Percentiles rank a stretch among this genome's conserved stretches.
These are phyloP conservation scores for Heteromeles arbutifolia DNA, from an alignment of 306 rosid species.

Conservation along the genomic window DNA sequence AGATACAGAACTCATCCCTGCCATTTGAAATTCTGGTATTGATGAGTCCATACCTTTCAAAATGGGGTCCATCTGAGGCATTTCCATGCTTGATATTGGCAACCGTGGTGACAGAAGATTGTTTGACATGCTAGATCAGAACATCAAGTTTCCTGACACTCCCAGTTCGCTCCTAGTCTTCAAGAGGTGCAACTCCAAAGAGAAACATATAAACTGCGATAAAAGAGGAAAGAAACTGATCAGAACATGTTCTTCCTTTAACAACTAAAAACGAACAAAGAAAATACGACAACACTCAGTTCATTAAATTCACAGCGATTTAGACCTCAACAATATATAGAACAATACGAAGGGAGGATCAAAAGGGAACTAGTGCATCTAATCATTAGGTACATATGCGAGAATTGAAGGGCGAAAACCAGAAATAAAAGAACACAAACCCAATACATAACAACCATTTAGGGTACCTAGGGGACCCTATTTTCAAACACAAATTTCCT, in stretches of 20 bases:
- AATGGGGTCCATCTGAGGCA: conserved; percentile 55
- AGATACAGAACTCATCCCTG: conserved; percentile 37
- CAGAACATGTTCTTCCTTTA: background rate
- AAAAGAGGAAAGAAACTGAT: background rate
- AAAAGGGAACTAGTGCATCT: background rate
- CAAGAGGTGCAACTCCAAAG: background rate
- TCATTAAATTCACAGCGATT: background rate
- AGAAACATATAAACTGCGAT: conserved; percentile 1
- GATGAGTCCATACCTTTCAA: conserved; percentile 42
- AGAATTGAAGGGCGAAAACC: background rate
- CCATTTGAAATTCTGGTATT: conserved; percentile 46
- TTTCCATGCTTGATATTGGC: conserved; percentile 40
- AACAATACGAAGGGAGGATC: background rate
- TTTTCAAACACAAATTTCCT: background rate
- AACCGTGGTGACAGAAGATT: conserved; percentile 50
- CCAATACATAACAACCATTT: background rate
- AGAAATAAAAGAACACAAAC: background rate
- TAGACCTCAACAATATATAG: background rate
- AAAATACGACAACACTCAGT: background rate
- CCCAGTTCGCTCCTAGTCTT: background rate
- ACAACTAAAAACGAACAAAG: background rate
- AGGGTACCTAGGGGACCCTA: background rate
- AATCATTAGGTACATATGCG: background rate
- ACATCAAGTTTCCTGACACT: conserved; percentile 12
- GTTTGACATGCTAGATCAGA: conserved; percentile 44